Base-by-base conservation (phyloP, 2,329 filamentous ascomycete genomes). In the Ophiocordyceps robertsii region DNA sequence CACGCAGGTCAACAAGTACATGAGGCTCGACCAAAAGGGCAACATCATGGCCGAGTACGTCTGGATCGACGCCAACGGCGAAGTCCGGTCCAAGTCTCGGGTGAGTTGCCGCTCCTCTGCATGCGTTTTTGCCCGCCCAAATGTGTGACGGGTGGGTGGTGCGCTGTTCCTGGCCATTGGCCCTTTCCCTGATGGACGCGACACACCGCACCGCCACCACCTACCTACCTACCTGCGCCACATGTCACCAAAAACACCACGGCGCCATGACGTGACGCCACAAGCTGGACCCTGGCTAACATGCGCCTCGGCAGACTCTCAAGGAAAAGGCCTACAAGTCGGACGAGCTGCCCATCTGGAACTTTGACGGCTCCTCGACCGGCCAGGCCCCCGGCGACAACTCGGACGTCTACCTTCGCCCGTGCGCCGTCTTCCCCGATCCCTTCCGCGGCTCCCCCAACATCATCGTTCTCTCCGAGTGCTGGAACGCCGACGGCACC, bases 331-430 rank as follows among this genome's bases (percentile, higher is more conserved):
- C 64, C 3, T 72, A 71, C 64, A 66, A 61, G 47, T 63, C 69
- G 24, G 64, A 69, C 42, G 68, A 74, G 41, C 69, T 75, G 40
- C 70, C 72, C 43, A 66, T 68, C 49, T 73, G 69, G 69, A 73
- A 72, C 63, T 73, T 73, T 43, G 69, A 73, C 44, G 90, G 90
- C 59, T 95, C 87, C 44, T 95, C 88, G 13, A 95, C 88, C 53
- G 81, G 76, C 53, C 90, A 96, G 68, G 90, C 90, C 39, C 86
- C 87, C 35, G 88, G 89, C 57, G 84, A 93, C 66, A 92, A 96
- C 79, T 95, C 87, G 39, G 90, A 96, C 68, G 85, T 95, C 72
- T 95, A 95, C 77, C 85, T 96, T 55, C 83, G 86, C 61, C 89
- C 89, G 46, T 78, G 84, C 49, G 86, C 88, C 55, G 80, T 89